Evolutionary conservation across 495 filamentous ascomycete species (phyloP).

Genomic region (Daldinia grandis): DNA sequence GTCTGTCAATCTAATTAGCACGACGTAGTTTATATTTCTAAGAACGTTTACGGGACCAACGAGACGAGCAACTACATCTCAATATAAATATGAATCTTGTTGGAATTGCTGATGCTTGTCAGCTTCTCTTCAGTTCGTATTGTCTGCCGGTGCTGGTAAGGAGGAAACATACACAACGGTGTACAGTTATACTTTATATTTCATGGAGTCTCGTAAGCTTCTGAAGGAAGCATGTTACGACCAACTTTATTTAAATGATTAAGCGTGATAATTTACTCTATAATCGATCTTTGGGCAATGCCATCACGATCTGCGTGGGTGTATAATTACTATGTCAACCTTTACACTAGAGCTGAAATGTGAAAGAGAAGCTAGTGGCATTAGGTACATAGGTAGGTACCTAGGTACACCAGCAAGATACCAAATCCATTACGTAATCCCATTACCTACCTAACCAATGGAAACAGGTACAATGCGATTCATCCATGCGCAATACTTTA

Average conservation of each 20-base stretch:
- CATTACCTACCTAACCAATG: neutral
- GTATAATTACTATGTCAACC: no score
- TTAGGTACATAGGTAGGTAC: no score
- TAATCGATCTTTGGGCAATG: no score
- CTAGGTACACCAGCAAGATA: neutral
- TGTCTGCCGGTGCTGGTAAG: neutral
- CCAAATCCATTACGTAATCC: neutral
- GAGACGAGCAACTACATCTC: constrained; percentile 13
- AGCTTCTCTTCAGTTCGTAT: neutral
- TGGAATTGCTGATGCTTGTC: neutral
- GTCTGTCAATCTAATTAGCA: constrained; percentile 1
- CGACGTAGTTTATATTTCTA: constrained; percentile 14
- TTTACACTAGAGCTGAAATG: no score
- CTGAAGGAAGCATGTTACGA: no score
- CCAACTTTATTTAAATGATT: no score
- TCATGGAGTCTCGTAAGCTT: no score
- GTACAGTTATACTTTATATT: neutral
- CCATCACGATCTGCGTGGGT: no score
- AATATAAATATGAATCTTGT: neutral
- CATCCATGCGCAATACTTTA: neutral
- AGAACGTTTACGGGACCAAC: constrained; percentile 1
- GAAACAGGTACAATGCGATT: neutral
- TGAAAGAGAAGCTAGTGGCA: neutral
- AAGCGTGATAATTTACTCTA: no score
- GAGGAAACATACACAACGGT: neutral